Evolutionary conservation across 495 filamentous ascomycete species (phyloP).

Genomic region (Immersiella caudata): DNA sequence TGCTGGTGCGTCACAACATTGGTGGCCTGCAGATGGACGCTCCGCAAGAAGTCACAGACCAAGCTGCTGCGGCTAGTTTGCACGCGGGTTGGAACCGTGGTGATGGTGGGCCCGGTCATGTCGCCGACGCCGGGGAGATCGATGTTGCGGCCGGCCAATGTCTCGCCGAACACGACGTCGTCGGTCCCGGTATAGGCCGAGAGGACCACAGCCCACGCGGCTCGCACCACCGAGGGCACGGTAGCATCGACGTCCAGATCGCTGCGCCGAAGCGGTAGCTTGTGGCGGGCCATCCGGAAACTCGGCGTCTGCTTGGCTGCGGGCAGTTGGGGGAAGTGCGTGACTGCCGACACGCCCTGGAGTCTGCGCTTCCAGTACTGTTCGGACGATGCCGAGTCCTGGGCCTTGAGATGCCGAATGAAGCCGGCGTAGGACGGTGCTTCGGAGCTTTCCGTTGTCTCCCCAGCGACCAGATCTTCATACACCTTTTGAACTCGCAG

Average conservation of each 20-base stretch:
- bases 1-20: conserved; percentile 51
- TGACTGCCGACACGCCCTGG: conserved; percentile 16
- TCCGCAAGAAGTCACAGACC: conserved; percentile 24
- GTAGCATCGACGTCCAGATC: conserved; percentile 23
- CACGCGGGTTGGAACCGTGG: conserved; percentile 59
- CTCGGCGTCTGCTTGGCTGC: conserved; percentile 3
- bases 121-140: conserved; percentile 50
- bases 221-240: conserved; percentile 42
- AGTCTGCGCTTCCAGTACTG: conserved; percentile 34
- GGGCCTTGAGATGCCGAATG: conserved; percentile 32
- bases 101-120: conserved; percentile 57
- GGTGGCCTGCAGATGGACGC: conserved; percentile 39
- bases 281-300: conserved; percentile 20
- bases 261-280: conserved; percentile 18
- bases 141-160: conserved; percentile 49
- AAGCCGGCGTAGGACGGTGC: conserved; percentile 36
- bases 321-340: conserved; percentile 30
- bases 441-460: conserved; percentile 5
- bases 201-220: conserved; percentile 48
- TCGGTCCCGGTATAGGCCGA: conserved; percentile 41
- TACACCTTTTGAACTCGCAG: conserved; percentile 46
- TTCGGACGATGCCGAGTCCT: conserved; percentile 26
- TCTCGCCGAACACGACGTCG: conserved; percentile 50
- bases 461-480: background rate
- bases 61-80: conserved; percentile 5